Evolutionary conservation across 1,284 basidiomycete species (phyloP).

Genomic region (Leccinum pachyderme): DNA sequence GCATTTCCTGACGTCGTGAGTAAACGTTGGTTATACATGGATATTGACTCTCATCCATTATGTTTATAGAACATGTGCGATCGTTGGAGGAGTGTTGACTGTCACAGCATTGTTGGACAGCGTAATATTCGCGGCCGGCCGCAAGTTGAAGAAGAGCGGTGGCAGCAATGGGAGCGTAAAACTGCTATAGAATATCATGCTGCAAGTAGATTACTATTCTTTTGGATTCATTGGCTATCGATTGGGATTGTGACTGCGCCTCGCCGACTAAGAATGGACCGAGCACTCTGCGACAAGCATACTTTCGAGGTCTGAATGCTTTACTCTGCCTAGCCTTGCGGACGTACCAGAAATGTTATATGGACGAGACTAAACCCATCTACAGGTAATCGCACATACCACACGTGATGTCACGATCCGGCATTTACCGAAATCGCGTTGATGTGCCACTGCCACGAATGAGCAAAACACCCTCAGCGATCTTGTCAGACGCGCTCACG

Average conservation of each 20-base stretch:
- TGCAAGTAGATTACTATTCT: constrained; percentile 3
- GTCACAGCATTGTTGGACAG: constrained; percentile 92
- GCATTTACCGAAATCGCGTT: constrained; percentile 27
- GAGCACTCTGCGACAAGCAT: constrained; percentile 9
- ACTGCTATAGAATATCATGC: constrained; percentile 42
- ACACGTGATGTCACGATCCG: constrained; percentile 17
- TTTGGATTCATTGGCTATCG: constrained; percentile 17
- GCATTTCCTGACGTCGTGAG: constrained; percentile 95
- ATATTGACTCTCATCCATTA: constrained; percentile 1
- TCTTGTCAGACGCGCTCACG: constrained; percentile 34
- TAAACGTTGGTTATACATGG: constrained; percentile 15
- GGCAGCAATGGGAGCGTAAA: constrained; percentile 42
- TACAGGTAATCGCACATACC: too few species aligned
- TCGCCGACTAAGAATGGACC: constrained; percentile 12
- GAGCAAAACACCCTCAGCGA: constrained; percentile 29
- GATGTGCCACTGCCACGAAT: constrained; percentile 20
- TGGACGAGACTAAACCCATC: too few species aligned
- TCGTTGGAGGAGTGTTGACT: constrained; percentile 95
- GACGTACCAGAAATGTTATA: neutral
- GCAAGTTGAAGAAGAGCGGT: constrained; percentile 60
- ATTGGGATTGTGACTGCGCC: neutral
- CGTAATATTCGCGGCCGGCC: constrained; percentile 76
- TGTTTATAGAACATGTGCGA: constrained; percentile 82
- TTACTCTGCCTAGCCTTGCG: constrained; percentile 14
- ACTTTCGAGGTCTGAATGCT: constrained; percentile 11